phyloP scores from a whole-genome alignment of 441 rosid species.

The Pelargonium myrrhifolium region DNA sequence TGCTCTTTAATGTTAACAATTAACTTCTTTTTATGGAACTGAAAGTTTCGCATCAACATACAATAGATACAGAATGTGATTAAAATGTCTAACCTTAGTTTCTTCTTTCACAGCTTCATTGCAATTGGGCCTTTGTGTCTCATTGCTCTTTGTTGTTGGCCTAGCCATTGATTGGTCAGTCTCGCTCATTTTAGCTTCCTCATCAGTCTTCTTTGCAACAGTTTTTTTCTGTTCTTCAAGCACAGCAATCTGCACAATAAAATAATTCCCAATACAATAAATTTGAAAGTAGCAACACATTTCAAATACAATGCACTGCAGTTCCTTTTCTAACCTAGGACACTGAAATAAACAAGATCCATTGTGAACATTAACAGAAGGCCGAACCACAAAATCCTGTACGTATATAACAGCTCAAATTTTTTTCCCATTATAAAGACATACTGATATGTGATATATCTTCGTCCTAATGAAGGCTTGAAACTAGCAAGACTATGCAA shows the following conservation, averaged over 20 bases:
- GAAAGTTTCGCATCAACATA: not conserved
- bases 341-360: too few species aligned
- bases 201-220: constrained; percentile 34
- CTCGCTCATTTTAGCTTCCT: constrained; percentile 35
- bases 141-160: constrained; percentile 30
- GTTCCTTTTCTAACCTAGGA: too few species aligned
- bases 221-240: constrained; percentile 55
- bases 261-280: not conserved
- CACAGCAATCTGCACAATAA: constrained; percentile 49
- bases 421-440: too few species aligned
- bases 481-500: too few species aligned
- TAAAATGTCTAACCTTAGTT: constrained; percentile 30
- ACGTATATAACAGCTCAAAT: too few species aligned
- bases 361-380: too few species aligned
- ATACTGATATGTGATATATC: too few species aligned
- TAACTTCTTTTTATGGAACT: not conserved
- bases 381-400: too few species aligned
- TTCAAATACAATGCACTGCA: not conserved
- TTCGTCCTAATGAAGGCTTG: too few species aligned
- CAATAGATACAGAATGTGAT: not conserved
- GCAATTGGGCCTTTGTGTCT: constrained; percentile 18
- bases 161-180: constrained; percentile 27
- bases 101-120: constrained; percentile 30
- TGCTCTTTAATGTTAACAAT: not conserved
- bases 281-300: not conserved